phyloP scores from a whole-genome alignment of 768 basidiomycete species.

The Leccinum barrowsii region DNA sequence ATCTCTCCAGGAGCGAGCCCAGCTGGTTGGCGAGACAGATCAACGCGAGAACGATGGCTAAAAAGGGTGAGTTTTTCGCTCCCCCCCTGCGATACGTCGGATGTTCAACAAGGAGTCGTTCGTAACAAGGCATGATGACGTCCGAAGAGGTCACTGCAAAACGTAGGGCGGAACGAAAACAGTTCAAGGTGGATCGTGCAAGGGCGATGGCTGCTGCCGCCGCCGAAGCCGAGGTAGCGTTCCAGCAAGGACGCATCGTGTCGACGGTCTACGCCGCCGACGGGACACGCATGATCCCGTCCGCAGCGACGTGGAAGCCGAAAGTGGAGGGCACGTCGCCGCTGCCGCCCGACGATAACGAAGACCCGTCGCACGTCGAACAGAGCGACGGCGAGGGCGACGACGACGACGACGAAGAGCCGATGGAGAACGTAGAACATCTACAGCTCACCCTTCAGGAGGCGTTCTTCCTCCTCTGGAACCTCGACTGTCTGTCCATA shows the following conservation, averaged over 20 bases:
- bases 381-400: conserved; percentile 27
- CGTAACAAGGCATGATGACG: conserved; percentile 44
- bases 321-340: conserved; percentile 20
- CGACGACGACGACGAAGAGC: conserved; percentile 41
- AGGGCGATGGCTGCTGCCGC: conserved; percentile 79
- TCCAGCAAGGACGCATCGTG: conserved; percentile 65
- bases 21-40: conserved; percentile 84
- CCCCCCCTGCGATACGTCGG: background rate
- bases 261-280: conserved; percentile 55
- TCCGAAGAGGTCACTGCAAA: conserved; percentile 90
- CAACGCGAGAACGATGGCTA: conserved; percentile 51
- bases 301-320: conserved; percentile 79
- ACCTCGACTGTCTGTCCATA: conserved; percentile 75
- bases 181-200: conserved; percentile 92
- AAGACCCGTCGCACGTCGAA: conserved; percentile 17
- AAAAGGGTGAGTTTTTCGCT: conserved; percentile 44
- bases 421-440: conserved; percentile 77
- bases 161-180: conserved; percentile 82
- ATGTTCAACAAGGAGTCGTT: background rate
- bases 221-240: conserved; percentile 75
- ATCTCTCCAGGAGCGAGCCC: conserved; percentile 91
- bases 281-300: conserved; percentile 52
- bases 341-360: background rate
- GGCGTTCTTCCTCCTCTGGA: conserved; percentile 86
- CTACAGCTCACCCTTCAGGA: conserved; percentile 87